Conservation (phyloP, 371 early-diverging fungal genomes). For the Rhizopus microsporus region DNA sequence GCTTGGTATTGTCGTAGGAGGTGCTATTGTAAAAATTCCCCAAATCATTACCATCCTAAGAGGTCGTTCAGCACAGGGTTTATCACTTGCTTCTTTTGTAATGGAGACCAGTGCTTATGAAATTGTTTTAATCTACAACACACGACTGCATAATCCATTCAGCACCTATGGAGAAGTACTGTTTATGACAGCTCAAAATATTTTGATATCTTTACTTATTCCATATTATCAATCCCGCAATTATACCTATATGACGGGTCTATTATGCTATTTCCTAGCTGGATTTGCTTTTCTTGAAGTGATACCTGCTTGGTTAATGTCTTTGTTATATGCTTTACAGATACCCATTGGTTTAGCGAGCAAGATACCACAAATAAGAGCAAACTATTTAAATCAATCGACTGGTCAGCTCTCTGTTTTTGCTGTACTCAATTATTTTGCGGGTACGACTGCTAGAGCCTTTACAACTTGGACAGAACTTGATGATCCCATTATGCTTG, state of each 20-base stretch:
- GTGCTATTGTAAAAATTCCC: constrained; percentile 92
- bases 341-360: constrained; percentile 80
- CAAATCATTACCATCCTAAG: constrained; percentile 89
- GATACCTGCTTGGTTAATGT: constrained; percentile 54
- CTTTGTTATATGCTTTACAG: constrained; percentile 71
- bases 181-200: constrained; percentile 76
- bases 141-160: constrained; percentile 81
- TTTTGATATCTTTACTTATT: constrained; percentile 72
- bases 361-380: constrained; percentile 86
- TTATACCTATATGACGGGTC: neutral
- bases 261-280: neutral
- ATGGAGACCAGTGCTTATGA: constrained; percentile 83
- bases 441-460: constrained; percentile 84
- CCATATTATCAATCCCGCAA: constrained; percentile 39
- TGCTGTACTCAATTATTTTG: constrained; percentile 82
- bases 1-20: constrained; percentile 88
- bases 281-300: neutral
- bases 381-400: constrained; percentile 70
- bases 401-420: constrained; percentile 94
- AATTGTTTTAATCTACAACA: constrained; percentile 85
- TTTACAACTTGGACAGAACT: constrained; percentile 92
- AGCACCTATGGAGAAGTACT: constrained; percentile 91
- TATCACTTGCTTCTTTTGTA: constrained; percentile 77
- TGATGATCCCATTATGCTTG: constrained; percentile 74
- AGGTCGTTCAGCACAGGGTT: constrained; percentile 75